Evolutionary conservation across 78 protist species (phyloP), one percentile per base, ranked within the genome.

Genomic region (Kipferlia bialata): DNA sequence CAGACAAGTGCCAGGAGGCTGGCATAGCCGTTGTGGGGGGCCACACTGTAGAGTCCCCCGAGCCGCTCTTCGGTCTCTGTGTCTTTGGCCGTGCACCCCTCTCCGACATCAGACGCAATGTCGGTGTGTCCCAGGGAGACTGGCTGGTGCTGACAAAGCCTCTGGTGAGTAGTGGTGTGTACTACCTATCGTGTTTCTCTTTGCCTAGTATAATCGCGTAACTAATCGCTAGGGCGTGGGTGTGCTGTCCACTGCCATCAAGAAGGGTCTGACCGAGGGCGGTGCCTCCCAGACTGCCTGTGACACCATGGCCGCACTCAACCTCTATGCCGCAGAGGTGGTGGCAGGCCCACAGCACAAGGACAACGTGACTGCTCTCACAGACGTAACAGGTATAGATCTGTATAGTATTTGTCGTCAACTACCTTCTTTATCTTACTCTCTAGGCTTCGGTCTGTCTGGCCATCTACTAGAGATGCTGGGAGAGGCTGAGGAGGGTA

Each of bases 311-410:
- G 17, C 45, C n/a, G n/a, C 67, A 2, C 33, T 71, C 39, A 71
- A 71, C 38, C 2, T 2, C 29, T 34, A 7, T 7, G 76, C 76
- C 10, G 0, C 51, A 1, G 48, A 59, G 24, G 67, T 33, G 10
- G 67, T 45, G 32, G 34, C 22, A 10, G 32, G 31, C 18, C 32
- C 34, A 24, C n/a, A 7, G 34, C 59, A 13, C 34, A 10, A 45
- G 22, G 10, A 41, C 55, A 3, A 1, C n/a, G 54, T 64, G 24
- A 45, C 32, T 10, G 69, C 69, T 12, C 2, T 10, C 31, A 71
- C 76, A 17, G 76, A 71, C 76, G 56, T 71, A 22, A 71, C 76
- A 0, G n/a, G n/a, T n/a, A n/a, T n/a, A n/a, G n/a, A n/a, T n/a
- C n/a, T n/a, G n/a, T n/a, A n/a, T n/a, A n/a, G n/a, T n/a, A n/a